These are phyloP conservation scores for Fusarium torulosum DNA, from an alignment of 2,329 filamentous ascomycete genomes.

Conservation along the genomic window DNA sequence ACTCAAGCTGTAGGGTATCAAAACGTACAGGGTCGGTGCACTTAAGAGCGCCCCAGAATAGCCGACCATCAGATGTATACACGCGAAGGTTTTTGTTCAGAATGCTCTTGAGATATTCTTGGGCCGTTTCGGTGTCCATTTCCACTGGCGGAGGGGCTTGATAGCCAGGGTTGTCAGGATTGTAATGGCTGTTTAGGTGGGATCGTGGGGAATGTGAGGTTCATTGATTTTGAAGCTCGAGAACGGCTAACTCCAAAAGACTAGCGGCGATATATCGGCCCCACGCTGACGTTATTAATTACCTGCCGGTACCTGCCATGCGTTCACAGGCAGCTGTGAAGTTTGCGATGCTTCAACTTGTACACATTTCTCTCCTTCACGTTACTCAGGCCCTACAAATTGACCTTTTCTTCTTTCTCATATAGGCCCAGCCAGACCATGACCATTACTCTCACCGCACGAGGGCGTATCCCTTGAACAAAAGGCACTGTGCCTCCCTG, in stretches of 20 bases:
- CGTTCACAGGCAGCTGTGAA: slow-evolving; percentile 20
- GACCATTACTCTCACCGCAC: slow-evolving; percentile 14
- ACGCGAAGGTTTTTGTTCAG: slow-evolving; percentile 84
- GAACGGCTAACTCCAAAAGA: slow-evolving; percentile 27
- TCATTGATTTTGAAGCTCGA: slow-evolving; percentile 23
- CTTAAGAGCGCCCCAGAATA: slow-evolving; percentile 92
- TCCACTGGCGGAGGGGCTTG: slow-evolving; percentile 7
- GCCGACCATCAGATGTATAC: slow-evolving; percentile 82
- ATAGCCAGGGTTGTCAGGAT: slow-evolving; percentile 1
- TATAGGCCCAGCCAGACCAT: slow-evolving; percentile 19
- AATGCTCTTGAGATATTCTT: slow-evolving; percentile 71
- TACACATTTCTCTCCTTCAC: not conserved
- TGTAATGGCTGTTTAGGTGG: slow-evolving; percentile 1
- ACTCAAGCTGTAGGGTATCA: slow-evolving; percentile 17
- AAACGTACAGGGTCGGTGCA: slow-evolving; percentile 87
- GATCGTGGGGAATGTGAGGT: slow-evolving; percentile 15
- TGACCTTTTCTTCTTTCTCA: not conserved
- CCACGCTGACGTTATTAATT: slow-evolving; percentile 46
- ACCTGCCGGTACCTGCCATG: not conserved
- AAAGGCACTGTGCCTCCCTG: slow-evolving; percentile 18
- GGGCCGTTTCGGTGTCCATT: slow-evolving; percentile 66
- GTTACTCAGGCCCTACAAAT: not conserved
- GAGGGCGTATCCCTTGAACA: slow-evolving; percentile 43
- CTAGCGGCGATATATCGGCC: slow-evolving; percentile 23
- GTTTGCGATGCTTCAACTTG: slow-evolving; percentile 4